A percentile compares a stretch with the other conserved stretches of the same genome.
phyloP scores from a whole-genome alignment of 1,139 yeast species.

The Maudiozyma humilis region DNA sequence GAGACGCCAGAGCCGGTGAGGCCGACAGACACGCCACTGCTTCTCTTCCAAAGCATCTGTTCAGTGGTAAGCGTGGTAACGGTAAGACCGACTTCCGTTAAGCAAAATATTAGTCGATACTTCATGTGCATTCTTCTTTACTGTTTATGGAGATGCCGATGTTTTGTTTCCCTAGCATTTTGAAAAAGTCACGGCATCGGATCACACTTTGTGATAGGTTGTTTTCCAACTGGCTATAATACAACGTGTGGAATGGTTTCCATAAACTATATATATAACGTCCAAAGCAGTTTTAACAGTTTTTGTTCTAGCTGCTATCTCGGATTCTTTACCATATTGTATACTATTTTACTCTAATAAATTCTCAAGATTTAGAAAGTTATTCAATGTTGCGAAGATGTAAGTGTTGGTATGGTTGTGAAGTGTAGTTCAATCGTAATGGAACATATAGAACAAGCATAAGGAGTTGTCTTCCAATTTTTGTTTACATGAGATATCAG shows the following conservation, averaged over 20 bases:
- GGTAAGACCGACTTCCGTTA: conserved; percentile 66
- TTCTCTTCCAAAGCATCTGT: conserved; percentile 85
- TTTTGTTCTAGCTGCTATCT: background rate
- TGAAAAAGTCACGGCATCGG: too few species aligned
- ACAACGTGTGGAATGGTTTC: background rate
- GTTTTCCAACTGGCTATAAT: too few species aligned
- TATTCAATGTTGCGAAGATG: too few species aligned
- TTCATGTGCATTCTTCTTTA: background rate
- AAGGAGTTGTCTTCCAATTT: too few species aligned
- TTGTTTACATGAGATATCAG: too few species aligned
- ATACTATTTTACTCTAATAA: conserved; percentile 3
- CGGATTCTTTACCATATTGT: background rate
- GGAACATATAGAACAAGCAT: too few species aligned
- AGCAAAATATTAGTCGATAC: background rate
- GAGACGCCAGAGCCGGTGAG: conserved; percentile 90
- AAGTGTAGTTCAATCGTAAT: too few species aligned
- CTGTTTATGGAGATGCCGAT: background rate
- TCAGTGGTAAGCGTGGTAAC: conserved; percentile 91
- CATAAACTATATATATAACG: background rate
- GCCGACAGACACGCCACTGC: conserved; percentile 87
- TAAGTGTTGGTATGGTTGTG: too few species aligned
- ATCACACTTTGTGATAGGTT: too few species aligned
- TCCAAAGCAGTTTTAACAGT: background rate
- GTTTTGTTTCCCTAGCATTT: background rate
- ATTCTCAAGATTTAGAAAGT: background rate